Conservation (phyloP, 2,329 filamentous ascomycete species). For the Aspergillus texensis region DNA sequence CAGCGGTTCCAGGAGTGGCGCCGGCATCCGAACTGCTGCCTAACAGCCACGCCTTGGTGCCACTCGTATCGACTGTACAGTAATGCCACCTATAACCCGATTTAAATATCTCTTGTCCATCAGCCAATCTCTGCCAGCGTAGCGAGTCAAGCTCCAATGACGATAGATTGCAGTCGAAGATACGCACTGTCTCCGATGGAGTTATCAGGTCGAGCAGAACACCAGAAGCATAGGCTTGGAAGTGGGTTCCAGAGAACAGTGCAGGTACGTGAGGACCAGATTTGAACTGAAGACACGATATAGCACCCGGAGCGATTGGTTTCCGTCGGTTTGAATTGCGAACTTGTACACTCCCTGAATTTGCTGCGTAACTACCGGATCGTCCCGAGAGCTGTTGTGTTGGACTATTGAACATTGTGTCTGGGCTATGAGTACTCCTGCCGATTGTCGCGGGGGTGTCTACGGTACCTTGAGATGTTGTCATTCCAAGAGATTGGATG, state of each 20-base stretch:
- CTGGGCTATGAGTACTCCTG: slow-evolving; percentile 43
- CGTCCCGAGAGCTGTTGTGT: slow-evolving; percentile 40
- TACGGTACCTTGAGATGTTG: slow-evolving; percentile 60
- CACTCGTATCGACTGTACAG: slow-evolving; percentile 91
- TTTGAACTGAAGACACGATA: slow-evolving; percentile 87
- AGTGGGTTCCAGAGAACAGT: slow-evolving; percentile 89
- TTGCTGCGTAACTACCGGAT: slow-evolving; percentile 69
- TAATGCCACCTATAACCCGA: slow-evolving; percentile 97
- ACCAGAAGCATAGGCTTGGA: slow-evolving; percentile 91
- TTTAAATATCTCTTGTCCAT: slow-evolving; percentile 91
- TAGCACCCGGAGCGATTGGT: slow-evolving; percentile 75
- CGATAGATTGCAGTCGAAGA: slow-evolving; percentile 86
- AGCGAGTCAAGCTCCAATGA: slow-evolving; percentile 83
- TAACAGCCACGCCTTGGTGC: slow-evolving; percentile 95
- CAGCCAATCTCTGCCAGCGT: slow-evolving; percentile 92
- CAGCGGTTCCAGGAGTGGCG: slow-evolving; percentile 68
- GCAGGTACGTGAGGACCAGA: slow-evolving; percentile 83
- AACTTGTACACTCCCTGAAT: slow-evolving; percentile 64
- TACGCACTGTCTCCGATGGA: slow-evolving; percentile 81
- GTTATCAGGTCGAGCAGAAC: slow-evolving; percentile 93
- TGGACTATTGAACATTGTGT: slow-evolving; percentile 39
- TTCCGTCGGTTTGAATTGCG: slow-evolving; percentile 54
- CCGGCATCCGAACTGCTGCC: slow-evolving; percentile 79
- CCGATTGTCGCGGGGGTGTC: slow-evolving; percentile 41
- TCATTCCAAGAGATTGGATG: slow-evolving; percentile 78